These are phyloP conservation scores for Sanguinoderma infundibulare DNA, from an alignment of 1,284 basidiomycete genomes.

Conservation along the genomic window DNA sequence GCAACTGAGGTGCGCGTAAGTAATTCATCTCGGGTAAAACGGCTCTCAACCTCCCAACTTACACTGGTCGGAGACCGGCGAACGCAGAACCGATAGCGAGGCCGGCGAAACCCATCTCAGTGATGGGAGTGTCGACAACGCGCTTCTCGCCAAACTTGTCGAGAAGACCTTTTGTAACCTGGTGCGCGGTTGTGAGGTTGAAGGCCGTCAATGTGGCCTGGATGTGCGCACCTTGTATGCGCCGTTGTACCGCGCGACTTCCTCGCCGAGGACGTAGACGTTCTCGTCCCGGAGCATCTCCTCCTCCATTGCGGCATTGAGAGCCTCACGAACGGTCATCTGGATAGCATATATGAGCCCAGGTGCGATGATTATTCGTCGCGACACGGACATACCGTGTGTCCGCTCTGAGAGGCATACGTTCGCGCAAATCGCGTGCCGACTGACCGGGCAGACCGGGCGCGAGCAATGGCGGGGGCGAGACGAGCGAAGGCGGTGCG, in stretches of 20 bases:
- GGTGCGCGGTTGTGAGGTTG: constrained; percentile 1
- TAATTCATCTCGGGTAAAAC: constrained; percentile 2
- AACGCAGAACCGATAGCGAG: constrained; percentile 95
- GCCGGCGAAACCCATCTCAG: constrained; percentile 99
- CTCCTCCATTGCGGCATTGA: constrained; percentile 99
- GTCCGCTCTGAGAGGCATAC: constrained; percentile 67
- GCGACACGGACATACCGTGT: constrained; percentile 49
- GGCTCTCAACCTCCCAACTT: constrained; percentile 26
- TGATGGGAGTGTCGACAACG: constrained; percentile 97
- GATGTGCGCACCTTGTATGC: constrained; percentile 87
- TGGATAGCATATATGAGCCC: constrained; percentile 37
- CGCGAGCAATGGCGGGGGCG: constrained; percentile 55
- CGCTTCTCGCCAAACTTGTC: constrained; percentile 99
- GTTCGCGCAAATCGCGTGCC: constrained; percentile 53
- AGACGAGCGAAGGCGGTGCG: constrained; percentile 69
- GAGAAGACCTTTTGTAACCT: constrained; percentile 97
- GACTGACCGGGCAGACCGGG: constrained; percentile 44
- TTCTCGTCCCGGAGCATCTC: constrained; percentile 97
- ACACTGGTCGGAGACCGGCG: constrained; percentile 93
- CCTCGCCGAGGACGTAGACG: constrained; percentile 97
- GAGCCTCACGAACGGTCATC: constrained; percentile 98
- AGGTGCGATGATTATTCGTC: background rate
- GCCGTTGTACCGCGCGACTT: constrained; percentile 99
- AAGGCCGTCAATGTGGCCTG: background rate
- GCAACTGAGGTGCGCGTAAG: constrained; percentile 59